Evolutionary conservation across 768 basidiomycete species (phyloP).

Genomic region (Termitomyces sp.): DNA sequence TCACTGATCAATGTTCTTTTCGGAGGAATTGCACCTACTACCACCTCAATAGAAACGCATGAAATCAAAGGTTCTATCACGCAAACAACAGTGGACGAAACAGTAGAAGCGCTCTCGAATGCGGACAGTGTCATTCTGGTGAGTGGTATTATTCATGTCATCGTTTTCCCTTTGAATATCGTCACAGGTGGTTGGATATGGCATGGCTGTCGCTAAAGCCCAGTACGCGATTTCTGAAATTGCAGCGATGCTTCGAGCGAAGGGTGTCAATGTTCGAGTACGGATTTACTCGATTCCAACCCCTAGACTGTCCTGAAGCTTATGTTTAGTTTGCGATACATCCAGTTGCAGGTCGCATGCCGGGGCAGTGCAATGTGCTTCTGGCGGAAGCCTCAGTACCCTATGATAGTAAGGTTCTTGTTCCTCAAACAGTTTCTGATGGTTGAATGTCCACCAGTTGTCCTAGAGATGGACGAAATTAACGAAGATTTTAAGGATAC

Average conservation of each 20-base stretch:
- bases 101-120: constrained; percentile 71
- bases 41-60: constrained; percentile 45
- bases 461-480: constrained; percentile 92
- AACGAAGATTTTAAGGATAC: constrained; percentile 89
- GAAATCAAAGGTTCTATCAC: constrained; percentile 84
- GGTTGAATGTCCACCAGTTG: constrained; percentile 45
- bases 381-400: constrained; percentile 88
- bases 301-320: background rate
- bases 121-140: constrained; percentile 83
- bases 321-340: constrained; percentile 66
- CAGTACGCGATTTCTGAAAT: constrained; percentile 81
- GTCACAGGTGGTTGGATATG: constrained; percentile 72
- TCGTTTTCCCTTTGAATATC: constrained; percentile 5
- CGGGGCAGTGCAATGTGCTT: constrained; percentile 90
- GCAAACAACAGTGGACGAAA: constrained; percentile 75
- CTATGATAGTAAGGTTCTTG: constrained; percentile 63
- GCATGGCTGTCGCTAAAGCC: constrained; percentile 91
- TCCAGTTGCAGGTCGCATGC: constrained; percentile 91
- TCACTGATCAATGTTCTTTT: constrained; percentile 83
- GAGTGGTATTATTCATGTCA: background rate
- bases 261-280: constrained; percentile 71
- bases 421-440: background rate
- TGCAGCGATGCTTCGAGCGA: constrained; percentile 62
- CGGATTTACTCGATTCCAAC: background rate
- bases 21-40: constrained; percentile 67